phyloP scores from a whole-genome alignment of 371 early-diverging fungal genomes.

The Mucor indicus region DNA sequence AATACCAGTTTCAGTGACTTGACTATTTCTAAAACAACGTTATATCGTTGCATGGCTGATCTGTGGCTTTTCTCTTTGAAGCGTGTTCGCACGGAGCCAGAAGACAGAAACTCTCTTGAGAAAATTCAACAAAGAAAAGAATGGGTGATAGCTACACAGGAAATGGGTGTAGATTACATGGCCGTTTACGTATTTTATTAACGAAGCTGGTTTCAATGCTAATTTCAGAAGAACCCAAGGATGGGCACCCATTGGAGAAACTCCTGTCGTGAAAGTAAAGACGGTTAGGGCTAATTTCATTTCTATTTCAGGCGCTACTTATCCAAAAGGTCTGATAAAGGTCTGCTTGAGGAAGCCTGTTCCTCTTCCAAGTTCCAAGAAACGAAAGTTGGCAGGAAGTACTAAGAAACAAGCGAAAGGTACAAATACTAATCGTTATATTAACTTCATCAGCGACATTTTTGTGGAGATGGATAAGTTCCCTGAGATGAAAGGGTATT shows the following conservation, averaged over 20 bases:
- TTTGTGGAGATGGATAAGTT: conserved; percentile 7
- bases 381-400: conserved; percentile 3
- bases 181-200: conserved; percentile 4
- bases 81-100: neutral
- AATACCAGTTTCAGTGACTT: conserved; percentile 7
- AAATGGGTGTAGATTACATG: conserved; percentile 1
- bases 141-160: neutral
- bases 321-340: neutral
- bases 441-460: neutral
- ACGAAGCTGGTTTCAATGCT: conserved; percentile 1
- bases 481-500: conserved; percentile 9
- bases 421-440: neutral
- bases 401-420: conserved; percentile 3
- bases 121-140: conserved; percentile 4
- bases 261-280: neutral
- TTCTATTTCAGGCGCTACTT: conserved; percentile 6
- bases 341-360: neutral
- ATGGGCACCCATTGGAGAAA: conserved; percentile 2
- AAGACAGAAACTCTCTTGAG: neutral
- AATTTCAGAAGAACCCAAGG: conserved; percentile 8
- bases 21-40: neutral
- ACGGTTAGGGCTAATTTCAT: conserved; percentile 1
- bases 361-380: conserved; percentile 1
- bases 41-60: conserved; percentile 4
- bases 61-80: neutral